phyloP scores from a whole-genome alignment of 2,329 filamentous ascomycete species.

The Diaporthe ampelina region DNA sequence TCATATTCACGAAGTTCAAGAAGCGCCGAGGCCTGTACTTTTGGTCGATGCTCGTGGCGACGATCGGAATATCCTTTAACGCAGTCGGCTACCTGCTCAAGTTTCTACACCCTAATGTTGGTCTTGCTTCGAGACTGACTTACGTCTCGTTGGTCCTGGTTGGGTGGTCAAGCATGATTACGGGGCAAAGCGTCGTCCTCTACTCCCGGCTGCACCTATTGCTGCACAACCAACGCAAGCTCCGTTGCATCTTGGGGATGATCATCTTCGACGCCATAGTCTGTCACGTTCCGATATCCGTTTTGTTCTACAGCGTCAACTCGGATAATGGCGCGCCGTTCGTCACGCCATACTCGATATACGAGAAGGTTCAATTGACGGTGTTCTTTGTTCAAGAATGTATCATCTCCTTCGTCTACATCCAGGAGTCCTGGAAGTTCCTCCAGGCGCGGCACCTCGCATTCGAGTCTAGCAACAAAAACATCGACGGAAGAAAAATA shows the following conservation, averaged over 20 bases:
- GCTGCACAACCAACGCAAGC: constrained; percentile 58
- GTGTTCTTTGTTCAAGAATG: constrained; percentile 37
- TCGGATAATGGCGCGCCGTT: constrained; percentile 51
- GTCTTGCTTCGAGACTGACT: constrained; percentile 45
- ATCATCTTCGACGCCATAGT: constrained; percentile 64
- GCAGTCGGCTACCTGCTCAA: constrained; percentile 57
- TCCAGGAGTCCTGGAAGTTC: constrained; percentile 25
- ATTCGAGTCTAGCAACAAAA: constrained; percentile 29
- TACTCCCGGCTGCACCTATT: constrained; percentile 70
- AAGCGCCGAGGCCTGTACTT: constrained; percentile 38
- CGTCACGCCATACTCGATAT: constrained; percentile 52
- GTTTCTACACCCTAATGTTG: constrained; percentile 53
- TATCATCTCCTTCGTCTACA: constrained; percentile 37
- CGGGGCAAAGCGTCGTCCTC: constrained; percentile 68
- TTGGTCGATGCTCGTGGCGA: constrained; percentile 39
- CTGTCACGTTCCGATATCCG: constrained; percentile 63
- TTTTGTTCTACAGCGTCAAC: constrained; percentile 62
- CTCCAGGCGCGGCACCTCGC: constrained; percentile 23
- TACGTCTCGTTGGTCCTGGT: constrained; percentile 56
- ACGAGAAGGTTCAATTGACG: constrained; percentile 51
- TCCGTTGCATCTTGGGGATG: constrained; percentile 63
- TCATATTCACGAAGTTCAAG: constrained; percentile 40
- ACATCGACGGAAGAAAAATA: constrained; percentile 46
- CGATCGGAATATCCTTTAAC: constrained; percentile 44
- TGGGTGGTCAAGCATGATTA: constrained; percentile 69